Percentiles rank a stretch among this genome's conserved stretches.
Conservation (phyloP, 148 eudicot species). For the Hydrangea macrophylla region DNA sequence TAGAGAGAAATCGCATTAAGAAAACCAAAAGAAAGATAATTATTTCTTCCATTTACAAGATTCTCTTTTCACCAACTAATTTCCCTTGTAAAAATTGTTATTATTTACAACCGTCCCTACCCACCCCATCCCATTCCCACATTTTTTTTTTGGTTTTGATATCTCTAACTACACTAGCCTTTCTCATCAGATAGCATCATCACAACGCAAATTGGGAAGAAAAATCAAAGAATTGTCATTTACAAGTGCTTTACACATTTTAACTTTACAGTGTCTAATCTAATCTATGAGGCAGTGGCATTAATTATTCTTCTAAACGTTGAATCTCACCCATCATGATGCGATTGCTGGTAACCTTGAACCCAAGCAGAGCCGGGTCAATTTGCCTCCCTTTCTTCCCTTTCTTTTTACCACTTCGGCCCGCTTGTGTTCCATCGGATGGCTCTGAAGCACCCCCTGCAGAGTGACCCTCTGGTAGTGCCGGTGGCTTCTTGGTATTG, state of each 20-base stretch:
- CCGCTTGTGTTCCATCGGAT: conserved; percentile 47
- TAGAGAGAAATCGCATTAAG: too few relatives aligned
- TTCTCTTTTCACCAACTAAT: background rate
- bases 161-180: background rate
- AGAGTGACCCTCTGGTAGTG: conserved; percentile 32
- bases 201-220: background rate
- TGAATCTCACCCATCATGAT: conserved; percentile 98
- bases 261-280: background rate
- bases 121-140: background rate
- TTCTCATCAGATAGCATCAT: background rate
- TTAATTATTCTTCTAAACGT: conserved; percentile 66
- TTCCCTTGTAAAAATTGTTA: background rate
- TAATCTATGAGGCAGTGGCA: background rate
- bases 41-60: background rate
- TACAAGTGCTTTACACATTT: background rate
- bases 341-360: conserved; percentile 88
- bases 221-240: background rate
- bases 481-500: conserved; percentile 50
- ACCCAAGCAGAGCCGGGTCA: conserved; percentile 86
- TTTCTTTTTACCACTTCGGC: conserved; percentile 69
- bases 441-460: conserved; percentile 28
- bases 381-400: conserved; percentile 88
- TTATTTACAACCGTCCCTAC: background rate
- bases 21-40: background rate
- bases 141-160: background rate